A percentile compares a stretch with the other conserved stretches of the same genome.
Conservation (phyloP, 768 basidiomycete genomes). For the Cyathus striatus region DNA sequence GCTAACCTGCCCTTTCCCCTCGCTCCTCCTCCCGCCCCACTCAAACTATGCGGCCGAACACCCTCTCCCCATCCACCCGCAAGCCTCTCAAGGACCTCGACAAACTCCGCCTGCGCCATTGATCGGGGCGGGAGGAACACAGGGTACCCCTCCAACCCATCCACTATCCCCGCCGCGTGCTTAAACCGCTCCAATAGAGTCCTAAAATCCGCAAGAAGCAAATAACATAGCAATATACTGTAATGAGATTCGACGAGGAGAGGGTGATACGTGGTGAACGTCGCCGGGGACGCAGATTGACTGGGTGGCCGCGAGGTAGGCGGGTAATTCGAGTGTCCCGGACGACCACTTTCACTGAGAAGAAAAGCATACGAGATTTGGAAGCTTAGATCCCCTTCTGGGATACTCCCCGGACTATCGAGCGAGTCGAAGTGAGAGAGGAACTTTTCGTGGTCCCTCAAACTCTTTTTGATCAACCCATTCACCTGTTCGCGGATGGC, state of each 20-base stretch:
- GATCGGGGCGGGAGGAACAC: conserved; percentile 83
- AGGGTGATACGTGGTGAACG: conserved; percentile 88
- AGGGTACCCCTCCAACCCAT: conserved; percentile 84
- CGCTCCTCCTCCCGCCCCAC: conserved; percentile 18
- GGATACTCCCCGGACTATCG: conserved; percentile 31
- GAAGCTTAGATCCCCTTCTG: conserved; percentile 40
- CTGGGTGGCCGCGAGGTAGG: conserved; percentile 16
- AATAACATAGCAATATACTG: conserved; percentile 65
- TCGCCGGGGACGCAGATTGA: conserved; percentile 45
- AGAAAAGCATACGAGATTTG: conserved; percentile 64
- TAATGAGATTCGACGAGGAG: conserved; percentile 85
- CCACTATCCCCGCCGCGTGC: conserved; percentile 62
- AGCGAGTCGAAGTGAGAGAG: conserved; percentile 78
- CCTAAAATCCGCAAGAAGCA: conserved; percentile 76
- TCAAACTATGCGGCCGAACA: conserved; percentile 48
- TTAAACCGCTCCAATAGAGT: conserved; percentile 59
- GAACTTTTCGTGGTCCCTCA: conserved; percentile 84
- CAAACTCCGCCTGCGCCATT: conserved; percentile 87
- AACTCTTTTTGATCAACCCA: conserved; percentile 61
- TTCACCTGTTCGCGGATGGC: conserved; percentile 64
- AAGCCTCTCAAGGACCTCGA: conserved; percentile 80
- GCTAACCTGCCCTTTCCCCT: conserved; percentile 37
- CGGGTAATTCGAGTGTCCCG: conserved; percentile 30
- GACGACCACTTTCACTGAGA: conserved; percentile 62
- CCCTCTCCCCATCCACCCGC: conserved; percentile 72